phyloP scores from a whole-genome alignment of 768 basidiomycete genomes.

The Agrocybe praecox region DNA sequence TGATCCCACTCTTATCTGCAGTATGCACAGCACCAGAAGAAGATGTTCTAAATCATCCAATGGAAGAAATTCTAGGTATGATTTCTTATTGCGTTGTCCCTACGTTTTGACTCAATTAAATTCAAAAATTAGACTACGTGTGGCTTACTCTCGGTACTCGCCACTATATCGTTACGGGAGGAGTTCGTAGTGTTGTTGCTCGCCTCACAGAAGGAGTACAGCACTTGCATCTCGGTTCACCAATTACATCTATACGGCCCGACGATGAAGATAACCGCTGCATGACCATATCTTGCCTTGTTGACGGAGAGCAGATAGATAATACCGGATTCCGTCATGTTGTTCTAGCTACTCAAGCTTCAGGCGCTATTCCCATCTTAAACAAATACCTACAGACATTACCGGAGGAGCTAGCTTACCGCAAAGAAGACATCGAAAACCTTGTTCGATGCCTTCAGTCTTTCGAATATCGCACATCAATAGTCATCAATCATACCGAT shows the following conservation, averaged over 20 bases:
- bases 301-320: conserved; percentile 24
- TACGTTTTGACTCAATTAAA: neutral
- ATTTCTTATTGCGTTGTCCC: conserved; percentile 1
- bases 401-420: conserved; percentile 22
- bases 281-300: conserved; percentile 40
- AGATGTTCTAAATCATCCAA: conserved; percentile 59
- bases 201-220: conserved; percentile 47
- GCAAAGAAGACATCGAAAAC: conserved; percentile 32
- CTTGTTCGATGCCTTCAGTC: conserved; percentile 50
- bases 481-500: conserved; percentile 78
- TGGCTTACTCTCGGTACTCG: conserved; percentile 67
- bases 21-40: conserved; percentile 67
- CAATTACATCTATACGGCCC: conserved; percentile 46
- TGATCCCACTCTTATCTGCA: conserved; percentile 71
- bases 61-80: conserved; percentile 67
- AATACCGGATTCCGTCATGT: conserved; percentile 64
- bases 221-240: conserved; percentile 56
- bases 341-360: conserved; percentile 76
- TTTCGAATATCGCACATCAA: conserved; percentile 56
- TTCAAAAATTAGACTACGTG: conserved; percentile 56
- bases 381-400: conserved; percentile 45
- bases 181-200: conserved; percentile 60
- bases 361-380: conserved; percentile 58
- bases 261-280: conserved; percentile 35
- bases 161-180: conserved; percentile 66